phyloP scores from a whole-genome alignment of 2,329 filamentous ascomycete species.

The Colletotrichum truncatum region DNA sequence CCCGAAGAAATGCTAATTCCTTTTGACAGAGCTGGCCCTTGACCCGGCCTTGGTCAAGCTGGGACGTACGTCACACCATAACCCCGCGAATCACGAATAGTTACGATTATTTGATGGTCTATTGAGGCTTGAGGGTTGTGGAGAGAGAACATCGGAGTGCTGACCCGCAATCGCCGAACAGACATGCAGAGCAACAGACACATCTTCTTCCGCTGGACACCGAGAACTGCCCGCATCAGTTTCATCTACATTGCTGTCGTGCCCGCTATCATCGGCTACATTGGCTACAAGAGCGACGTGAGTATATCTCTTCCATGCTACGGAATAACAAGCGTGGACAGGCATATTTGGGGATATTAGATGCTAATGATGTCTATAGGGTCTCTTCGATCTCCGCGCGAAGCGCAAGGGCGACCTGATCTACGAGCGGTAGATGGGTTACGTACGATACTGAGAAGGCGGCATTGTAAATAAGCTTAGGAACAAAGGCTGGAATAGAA shows the following conservation, averaged over 20 bases:
- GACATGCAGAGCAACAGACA: constrained; percentile 86
- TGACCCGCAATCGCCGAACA: constrained; percentile 48
- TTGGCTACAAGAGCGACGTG: constrained; percentile 87
- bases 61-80: constrained; percentile 47
- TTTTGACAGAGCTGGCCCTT: constrained; percentile 50
- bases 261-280: constrained; percentile 74
- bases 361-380: constrained; percentile 60
- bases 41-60: constrained; percentile 59
- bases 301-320: constrained; percentile 47
- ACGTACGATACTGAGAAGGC: constrained; percentile 15
- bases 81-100: not conserved
- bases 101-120: not conserved
- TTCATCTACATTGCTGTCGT: constrained; percentile 81
- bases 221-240: constrained; percentile 80
- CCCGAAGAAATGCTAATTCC: constrained; percentile 9
- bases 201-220: constrained; percentile 96
- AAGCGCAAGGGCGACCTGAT: constrained; percentile 91
- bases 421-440: constrained; percentile 71
- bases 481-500: not conserved
- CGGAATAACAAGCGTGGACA: not conserved
- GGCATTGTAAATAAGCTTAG: constrained; percentile 51
- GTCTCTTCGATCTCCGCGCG: constrained; percentile 84
- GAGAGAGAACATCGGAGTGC: not conserved
- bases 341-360: not conserved
- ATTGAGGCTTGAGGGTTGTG: not conserved